phyloP scores from a whole-genome alignment of 345 rosid species.

The Hevea brasiliensis region DNA sequence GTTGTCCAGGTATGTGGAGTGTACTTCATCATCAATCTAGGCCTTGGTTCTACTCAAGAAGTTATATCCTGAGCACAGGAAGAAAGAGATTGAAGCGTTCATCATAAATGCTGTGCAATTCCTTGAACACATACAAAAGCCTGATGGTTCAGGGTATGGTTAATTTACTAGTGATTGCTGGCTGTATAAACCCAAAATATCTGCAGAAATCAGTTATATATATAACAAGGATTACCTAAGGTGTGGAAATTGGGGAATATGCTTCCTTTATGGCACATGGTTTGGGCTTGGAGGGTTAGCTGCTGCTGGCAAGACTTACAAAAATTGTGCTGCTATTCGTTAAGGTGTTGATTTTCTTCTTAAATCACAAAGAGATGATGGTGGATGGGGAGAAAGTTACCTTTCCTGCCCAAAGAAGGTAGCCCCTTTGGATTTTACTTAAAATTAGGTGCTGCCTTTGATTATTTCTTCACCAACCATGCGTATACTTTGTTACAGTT shows the following conservation, averaged over 20 bases:
- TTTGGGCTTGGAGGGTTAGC: slow-evolving; percentile 23
- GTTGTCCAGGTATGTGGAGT: slow-evolving; percentile 21
- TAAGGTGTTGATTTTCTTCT: slow-evolving; percentile 26
- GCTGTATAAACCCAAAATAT: background rate
- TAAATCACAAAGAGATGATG: slow-evolving; percentile 14
- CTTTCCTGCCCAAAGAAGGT: slow-evolving; percentile 28
- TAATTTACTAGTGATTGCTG: background rate
- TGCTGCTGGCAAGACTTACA: slow-evolving; percentile 28
- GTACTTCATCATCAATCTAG: slow-evolving; percentile 27
- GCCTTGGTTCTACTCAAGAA: slow-evolving; percentile 15
- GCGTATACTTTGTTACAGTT: background rate
- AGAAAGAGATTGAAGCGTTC: slow-evolving; percentile 19
- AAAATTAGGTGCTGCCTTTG: too few species aligned
- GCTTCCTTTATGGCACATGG: slow-evolving; percentile 25
- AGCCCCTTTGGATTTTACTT: background rate
- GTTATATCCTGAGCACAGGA: slow-evolving; percentile 23
- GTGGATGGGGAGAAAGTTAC: slow-evolving; percentile 33
- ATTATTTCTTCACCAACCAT: too few species aligned
- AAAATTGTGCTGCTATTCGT: slow-evolving; percentile 7
- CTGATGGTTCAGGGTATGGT: slow-evolving; percentile 29
- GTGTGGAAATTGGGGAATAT: slow-evolving; percentile 35
- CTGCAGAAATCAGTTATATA: too few species aligned
- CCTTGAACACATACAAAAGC: slow-evolving; percentile 19
- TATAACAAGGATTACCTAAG: background rate
- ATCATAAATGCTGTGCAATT: slow-evolving; percentile 11